Evolutionary conservation across 345 rosid genomes (phyloP), one percentile per base, ranked within the genome.

Genomic region (Dipteronia dyeriana): DNA sequence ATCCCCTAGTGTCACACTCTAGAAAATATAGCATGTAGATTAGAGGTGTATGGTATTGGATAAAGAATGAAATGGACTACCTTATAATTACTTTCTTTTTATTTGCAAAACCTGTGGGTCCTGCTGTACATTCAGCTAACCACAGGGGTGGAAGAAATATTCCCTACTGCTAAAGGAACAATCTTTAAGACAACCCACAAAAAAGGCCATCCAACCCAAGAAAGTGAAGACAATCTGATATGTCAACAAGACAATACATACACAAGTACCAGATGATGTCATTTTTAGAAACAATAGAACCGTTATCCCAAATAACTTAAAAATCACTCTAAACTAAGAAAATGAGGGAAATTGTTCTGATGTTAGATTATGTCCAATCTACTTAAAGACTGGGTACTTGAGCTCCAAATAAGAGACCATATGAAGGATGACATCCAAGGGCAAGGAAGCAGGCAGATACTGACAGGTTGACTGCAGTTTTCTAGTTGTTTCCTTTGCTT

Each of bases 1-100:
- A 72, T 93, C 97, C 74, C 97, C 97, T 62, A 91, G 86, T 51
- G 98, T 95, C 69, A 91, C 98, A 82, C 92, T 93, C 95, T 89
- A 84, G 47, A 84, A 78, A 60, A 25, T 43, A 76, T 77, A 34
- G 56, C 60, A 53, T 19, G 63, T 59, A 22, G 22, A 59, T n/a
- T 9, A 5, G 26, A 19, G 57, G 19, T 16, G n/a, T 53, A 16
- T 4, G 13, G 8, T 3, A n/a, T 20, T 6, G 4, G 10, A 22
- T 59, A 19, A 59, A 22, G 22, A 59, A 59, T n/a, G 63, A 59
- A 59, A 59, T 59, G 26, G 12, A 20, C 26, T 4, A 34, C 38
- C 38, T 34, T 59, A 20, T 12, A 59, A 59, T 59, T 59, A 22
- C 22, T n/a, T 20, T 9, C 22, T 9, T 59, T 22, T 9, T 6